phyloP scores from a whole-genome alignment of 495 filamentous ascomycete species.

The Monascus purpureus region DNA sequence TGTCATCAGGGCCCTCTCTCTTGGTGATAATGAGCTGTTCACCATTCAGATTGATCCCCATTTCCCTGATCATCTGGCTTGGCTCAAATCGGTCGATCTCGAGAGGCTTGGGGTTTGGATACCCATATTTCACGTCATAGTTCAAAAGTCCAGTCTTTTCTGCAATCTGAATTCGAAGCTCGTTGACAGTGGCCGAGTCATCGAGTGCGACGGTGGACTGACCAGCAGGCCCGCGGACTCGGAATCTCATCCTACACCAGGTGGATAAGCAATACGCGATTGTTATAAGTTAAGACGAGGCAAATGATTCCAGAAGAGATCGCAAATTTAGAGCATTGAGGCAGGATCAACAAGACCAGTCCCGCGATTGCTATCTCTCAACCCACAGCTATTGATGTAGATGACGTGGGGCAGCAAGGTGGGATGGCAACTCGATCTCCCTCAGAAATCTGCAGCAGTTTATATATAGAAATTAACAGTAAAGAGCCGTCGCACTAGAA shows the following conservation, averaged over 20 bases:
- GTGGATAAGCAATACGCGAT: neutral
- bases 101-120: slow-evolving; percentile 57
- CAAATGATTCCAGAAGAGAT: neutral
- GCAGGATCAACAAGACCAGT: too few relatives aligned
- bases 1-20: slow-evolving; percentile 13
- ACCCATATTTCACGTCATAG: slow-evolving; percentile 79
- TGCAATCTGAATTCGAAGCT: slow-evolving; percentile 43
- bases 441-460: too few relatives aligned
- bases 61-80: slow-evolving; percentile 33
- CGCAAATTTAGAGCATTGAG: neutral
- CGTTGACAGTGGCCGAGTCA: slow-evolving; percentile 48
- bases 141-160: slow-evolving; percentile 33
- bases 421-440: too few relatives aligned
- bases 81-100: slow-evolving; percentile 36
- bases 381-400: too few relatives aligned
- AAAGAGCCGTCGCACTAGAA: too few relatives aligned
- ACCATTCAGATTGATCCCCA: slow-evolving; percentile 58
- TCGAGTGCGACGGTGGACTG: slow-evolving; percentile 48
- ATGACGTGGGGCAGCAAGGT: too few relatives aligned
- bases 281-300: neutral
- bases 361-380: slow-evolving; percentile 8
- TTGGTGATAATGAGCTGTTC: slow-evolving; percentile 64
- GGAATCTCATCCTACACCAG: slow-evolving; percentile 38
- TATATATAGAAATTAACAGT: too few relatives aligned
- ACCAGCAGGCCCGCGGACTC: slow-evolving; percentile 49